These are phyloP conservation scores for Colletotrichum sp. DNA, from an alignment of 2,329 filamentous ascomycete species.

Conservation along the genomic window DNA sequence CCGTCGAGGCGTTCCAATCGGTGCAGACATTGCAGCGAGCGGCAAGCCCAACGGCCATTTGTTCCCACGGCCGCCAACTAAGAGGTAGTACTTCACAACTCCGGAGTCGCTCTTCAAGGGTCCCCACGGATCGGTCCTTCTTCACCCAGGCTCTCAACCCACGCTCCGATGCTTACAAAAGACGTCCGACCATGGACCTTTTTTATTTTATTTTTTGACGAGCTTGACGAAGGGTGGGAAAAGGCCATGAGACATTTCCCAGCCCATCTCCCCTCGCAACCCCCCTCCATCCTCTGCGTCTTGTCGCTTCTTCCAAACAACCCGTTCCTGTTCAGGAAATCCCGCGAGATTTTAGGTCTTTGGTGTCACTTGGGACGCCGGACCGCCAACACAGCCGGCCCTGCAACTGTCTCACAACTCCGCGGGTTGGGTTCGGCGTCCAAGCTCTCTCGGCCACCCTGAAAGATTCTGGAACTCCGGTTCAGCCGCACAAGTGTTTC, in stretches of 20 bases:
- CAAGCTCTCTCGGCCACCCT: background rate
- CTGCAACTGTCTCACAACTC: conserved; percentile 19
- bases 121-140: conserved; percentile 10
- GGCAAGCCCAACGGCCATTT: background rate
- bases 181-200: background rate
- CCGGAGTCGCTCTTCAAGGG: conserved; percentile 6
- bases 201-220: background rate
- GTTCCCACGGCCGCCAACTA: background rate
- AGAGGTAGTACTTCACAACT: background rate
- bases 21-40: background rate
- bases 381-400: conserved; percentile 2
- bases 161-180: background rate
- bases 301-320: background rate
- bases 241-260: conserved; percentile 1
- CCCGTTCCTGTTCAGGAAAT: conserved; percentile 8
- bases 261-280: background rate
- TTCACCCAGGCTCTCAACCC: background rate
- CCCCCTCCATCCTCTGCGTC: background rate
- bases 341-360: background rate
- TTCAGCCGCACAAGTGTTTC: conserved; percentile 4
- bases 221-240: background rate
- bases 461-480: conserved; percentile 16
- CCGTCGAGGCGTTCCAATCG: conserved; percentile 19
- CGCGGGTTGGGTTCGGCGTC: background rate
- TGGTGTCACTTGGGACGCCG: conserved; percentile 1